Percentiles rank a stretch among this genome's conserved stretches.
Conservation (phyloP, 352 stramenopile species). For the Phytophthora boehmeriae region DNA sequence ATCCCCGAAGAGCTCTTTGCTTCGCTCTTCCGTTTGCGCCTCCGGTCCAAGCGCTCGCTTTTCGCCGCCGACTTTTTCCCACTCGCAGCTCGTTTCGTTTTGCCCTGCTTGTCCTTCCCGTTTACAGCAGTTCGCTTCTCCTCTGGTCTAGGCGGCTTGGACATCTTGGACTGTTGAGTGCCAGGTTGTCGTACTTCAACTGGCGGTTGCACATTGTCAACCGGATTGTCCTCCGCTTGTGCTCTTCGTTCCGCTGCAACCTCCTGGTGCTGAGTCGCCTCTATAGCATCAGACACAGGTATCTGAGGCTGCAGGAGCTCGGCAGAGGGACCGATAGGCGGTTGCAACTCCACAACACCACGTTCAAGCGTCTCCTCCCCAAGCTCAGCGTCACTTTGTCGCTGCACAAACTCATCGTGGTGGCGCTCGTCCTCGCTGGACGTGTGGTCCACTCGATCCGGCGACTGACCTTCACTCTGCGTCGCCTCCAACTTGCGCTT, state of each 20-base stretch:
- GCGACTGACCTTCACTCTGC: slow-evolving; percentile 15
- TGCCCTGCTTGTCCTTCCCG: slow-evolving; percentile 7
- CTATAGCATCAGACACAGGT: too few species aligned
- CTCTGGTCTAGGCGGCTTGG: background rate
- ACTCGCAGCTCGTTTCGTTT: background rate
- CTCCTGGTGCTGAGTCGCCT: too few species aligned
- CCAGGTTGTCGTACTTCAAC: background rate
- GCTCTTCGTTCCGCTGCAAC: too few species aligned
- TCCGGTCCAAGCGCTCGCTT: slow-evolving; percentile 8
- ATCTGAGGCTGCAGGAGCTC: too few species aligned
- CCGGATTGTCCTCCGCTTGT: background rate
- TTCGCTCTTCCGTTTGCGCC: slow-evolving; percentile 27
- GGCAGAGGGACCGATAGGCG: too few species aligned
- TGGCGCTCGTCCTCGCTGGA: slow-evolving; percentile 27
- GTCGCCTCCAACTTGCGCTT: slow-evolving; percentile 5
- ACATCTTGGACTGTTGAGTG: background rate
- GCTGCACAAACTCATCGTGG: background rate
- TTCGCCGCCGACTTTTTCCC: slow-evolving; percentile 23
- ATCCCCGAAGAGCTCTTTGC: slow-evolving; percentile 6
- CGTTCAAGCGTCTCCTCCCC: too few species aligned
- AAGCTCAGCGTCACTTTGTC: too few species aligned
- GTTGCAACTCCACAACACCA: too few species aligned
- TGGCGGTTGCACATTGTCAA: slow-evolving; percentile 4
- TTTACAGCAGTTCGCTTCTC: background rate
- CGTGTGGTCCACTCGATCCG: slow-evolving; percentile 15